Base-by-base conservation (phyloP, 495 filamentous ascomycete genomes). In the Aspergillus campestris region DNA sequence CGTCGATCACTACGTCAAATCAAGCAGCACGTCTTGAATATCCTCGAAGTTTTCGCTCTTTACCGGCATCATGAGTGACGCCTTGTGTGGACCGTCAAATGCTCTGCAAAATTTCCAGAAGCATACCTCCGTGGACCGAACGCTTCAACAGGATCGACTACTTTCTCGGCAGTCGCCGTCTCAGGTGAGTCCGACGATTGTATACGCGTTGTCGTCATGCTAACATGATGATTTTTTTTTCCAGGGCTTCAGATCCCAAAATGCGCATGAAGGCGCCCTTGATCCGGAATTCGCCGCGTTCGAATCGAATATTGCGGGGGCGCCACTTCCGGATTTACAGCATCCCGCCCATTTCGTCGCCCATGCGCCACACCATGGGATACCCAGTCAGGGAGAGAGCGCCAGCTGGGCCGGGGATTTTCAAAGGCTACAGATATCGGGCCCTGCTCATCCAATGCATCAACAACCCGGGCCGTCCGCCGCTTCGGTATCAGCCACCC, bases 41-140 rank as follows among this genome's bases (percentile, higher is more conserved):
- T 38, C 18, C n/a, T 42, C 31, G 12, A 31, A 29, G 8, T 6
- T n/a, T 34, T 11, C 7, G 30, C 32, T 53, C 12, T 27, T 38
- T 14, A 10, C 49, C 29, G 45, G 34, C 61, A 64, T 53, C 62
- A 94, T 94, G 89, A 72, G 83, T 38, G 88, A 94, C 60, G 74
- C 75, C 47, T 73, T 94, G 40, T 97, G 91, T 64, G 88, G 91
- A 35, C 89, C 91, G 18, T 89, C 89, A 8, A 95, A 90, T 65
- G 80, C 88, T 49, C 79, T 92, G 33, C 85, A 92, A 58, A 86
- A 78, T 55, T 83, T 95, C 53, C 78, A 87, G 53, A 84, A 90
- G 52, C 89, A 95, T 66, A 71, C 80, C 5, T 75, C 81, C 8
- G 75, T 80, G 38, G 87, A 97, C 60, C 74, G 85, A 12, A 82